phyloP scores from a whole-genome alignment of 768 basidiomycete genomes.

The Pisolithus sp. region DNA sequence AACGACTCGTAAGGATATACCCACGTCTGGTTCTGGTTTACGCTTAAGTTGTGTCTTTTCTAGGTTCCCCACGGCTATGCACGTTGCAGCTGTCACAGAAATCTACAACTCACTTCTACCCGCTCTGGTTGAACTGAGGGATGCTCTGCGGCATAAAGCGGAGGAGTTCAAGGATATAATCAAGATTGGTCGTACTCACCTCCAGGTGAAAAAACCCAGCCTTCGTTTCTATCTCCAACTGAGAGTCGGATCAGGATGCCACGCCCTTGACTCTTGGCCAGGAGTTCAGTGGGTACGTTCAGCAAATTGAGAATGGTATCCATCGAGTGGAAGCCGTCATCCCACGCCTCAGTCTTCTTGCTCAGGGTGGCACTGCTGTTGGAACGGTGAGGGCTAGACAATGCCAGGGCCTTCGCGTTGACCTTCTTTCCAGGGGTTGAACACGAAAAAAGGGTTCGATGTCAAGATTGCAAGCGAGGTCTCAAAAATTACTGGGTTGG shows the following conservation, averaged over 20 bases:
- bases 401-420: conserved; percentile 2
- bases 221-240: background rate
- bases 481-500: conserved; percentile 81
- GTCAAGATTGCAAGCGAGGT: conserved; percentile 89
- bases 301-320: conserved; percentile 88
- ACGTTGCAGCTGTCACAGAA: conserved; percentile 91
- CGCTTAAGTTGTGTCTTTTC: background rate
- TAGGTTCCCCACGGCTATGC: conserved; percentile 99
- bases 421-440: conserved; percentile 63
- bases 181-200: conserved; percentile 97
- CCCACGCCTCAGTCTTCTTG: conserved; percentile 81
- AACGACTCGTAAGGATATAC: conserved; percentile 80
- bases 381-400: conserved; percentile 68
- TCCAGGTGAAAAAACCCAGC: conserved; percentile 48
- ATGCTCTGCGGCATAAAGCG: conserved; percentile 78
- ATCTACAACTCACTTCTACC: conserved; percentile 75
- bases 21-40: background rate
- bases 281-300: conserved; percentile 98
- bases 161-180: conserved; percentile 86
- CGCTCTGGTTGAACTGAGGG: conserved; percentile 75
- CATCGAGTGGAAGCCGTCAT: conserved; percentile 74
- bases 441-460: conserved; percentile 96
- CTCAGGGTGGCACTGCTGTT: conserved; percentile 98
- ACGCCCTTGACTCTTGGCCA: conserved; percentile 97
- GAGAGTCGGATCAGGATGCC: conserved; percentile 60